phyloP scores from a whole-genome alignment of 441 rosid species.

The Croton laevigatus region DNA sequence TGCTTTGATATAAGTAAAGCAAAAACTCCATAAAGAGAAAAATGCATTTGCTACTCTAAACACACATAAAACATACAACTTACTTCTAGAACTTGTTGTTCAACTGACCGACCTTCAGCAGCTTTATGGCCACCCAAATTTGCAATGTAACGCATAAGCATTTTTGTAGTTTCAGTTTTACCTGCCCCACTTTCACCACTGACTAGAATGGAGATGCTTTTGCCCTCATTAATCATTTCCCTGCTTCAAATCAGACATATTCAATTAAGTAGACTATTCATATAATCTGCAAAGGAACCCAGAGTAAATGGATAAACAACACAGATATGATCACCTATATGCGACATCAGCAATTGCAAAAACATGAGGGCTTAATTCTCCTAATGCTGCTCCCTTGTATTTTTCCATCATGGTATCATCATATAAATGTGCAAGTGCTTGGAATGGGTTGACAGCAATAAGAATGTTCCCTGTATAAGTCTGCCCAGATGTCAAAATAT shows the following conservation, averaged over 20 bases:
- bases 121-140: conserved; percentile 68
- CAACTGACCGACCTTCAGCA: conserved; percentile 68
- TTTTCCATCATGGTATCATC: conserved; percentile 53
- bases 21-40: conserved; percentile 4
- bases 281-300: conserved; percentile 18
- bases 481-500: conserved; percentile 62
- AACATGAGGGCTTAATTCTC: conserved; percentile 70
- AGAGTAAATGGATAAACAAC: neutral
- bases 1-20: conserved; percentile 1
- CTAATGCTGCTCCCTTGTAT: conserved; percentile 57
- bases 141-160: conserved; percentile 94
- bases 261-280: conserved; percentile 19
- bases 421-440: conserved; percentile 57
- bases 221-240: conserved; percentile 75
- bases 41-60: conserved; percentile 26
- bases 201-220: conserved; percentile 80
- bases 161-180: conserved; percentile 92
- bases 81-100: conserved; percentile 89
- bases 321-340: conserved; percentile 50
- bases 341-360: conserved; percentile 84
- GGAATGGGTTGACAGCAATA: conserved; percentile 91
- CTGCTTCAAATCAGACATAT: conserved; percentile 37
- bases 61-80: conserved; percentile 33
- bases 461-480: conserved; percentile 88
- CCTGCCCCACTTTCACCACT: conserved; percentile 99